phyloP scores from a whole-genome alignment of 2,329 filamentous ascomycete species.

The Whalleya microplaca region DNA sequence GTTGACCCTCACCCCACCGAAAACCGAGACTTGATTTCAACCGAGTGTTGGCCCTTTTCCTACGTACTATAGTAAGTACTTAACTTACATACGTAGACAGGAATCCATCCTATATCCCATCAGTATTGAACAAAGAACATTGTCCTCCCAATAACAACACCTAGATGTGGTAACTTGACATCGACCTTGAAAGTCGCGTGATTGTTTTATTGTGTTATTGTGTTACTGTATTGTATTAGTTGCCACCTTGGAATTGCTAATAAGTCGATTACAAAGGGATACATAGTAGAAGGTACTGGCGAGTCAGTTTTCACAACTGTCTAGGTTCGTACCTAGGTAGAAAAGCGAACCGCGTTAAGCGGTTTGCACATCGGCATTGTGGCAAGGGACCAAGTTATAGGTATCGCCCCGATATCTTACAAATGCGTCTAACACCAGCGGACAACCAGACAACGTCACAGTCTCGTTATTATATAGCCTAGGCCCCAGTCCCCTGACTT shows the following conservation, averaged over 20 bases:
- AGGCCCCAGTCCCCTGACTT: neutral
- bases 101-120: too few species aligned
- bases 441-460: neutral
- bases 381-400: slow-evolving; percentile 6
- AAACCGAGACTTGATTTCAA: neutral
- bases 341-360: slow-evolving; percentile 18
- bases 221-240: too few species aligned
- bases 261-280: too few species aligned
- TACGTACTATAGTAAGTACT: too few species aligned
- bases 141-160: too few species aligned
- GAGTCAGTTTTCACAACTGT: neutral
- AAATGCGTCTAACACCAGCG: neutral
- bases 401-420: neutral
- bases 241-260: too few species aligned
- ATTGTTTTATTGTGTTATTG: too few species aligned
- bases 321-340: neutral
- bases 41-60: neutral
- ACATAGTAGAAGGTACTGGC: neutral
- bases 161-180: too few species aligned
- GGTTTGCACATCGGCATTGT: slow-evolving; percentile 14
- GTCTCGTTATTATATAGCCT: neutral
- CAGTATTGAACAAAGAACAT: too few species aligned
- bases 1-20: neutral
- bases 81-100: too few species aligned
- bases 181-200: too few species aligned